Base-by-base conservation (phyloP, 2,329 filamentous ascomycete genomes). In the Stemphylium vesicarium region DNA sequence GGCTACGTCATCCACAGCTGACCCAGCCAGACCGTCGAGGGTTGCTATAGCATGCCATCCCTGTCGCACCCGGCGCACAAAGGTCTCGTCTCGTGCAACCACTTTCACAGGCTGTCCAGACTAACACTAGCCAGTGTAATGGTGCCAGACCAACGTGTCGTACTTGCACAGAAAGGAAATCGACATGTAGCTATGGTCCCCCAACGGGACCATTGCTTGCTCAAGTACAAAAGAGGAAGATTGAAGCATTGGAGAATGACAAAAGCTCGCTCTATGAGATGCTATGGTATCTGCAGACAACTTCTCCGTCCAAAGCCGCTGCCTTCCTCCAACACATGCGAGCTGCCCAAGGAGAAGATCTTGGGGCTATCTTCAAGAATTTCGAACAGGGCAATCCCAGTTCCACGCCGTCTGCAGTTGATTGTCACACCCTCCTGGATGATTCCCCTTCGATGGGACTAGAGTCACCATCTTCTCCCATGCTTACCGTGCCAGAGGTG, bases 281-380 rank as follows among this genome's bases (percentile, higher is more conserved):
- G 13, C 37, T 65, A 5, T 64, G 64, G 59, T 50, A 33, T 15
- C 50, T 66, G 12, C 62, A 64, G 22, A 64, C 53, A 2, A 45
- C 50, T 3, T 59, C 55, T n/a, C 41, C 49, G 1, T 42, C 60
- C 8, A 45, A 57, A 18, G 60, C 63, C 13, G 38, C 51, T 5
- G 40, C 51, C 1, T 33, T 63, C 15, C 50, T 67, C 15, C 43
- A 53, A 38, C 31, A 54, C 10, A 33, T 57, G 24, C 40, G 53
- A 31, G 51, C 48, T 13, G n/a, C 37, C 43, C 35, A 42, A n/a
- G 41, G 40, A 29, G 45, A 53, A 22, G 50, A 60, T 40, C 11
- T 57, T 3, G 50, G 46, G 13, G 50, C 47, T 11, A 49, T 54
- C 31, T 35, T 57, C 10, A 42, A 48, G 24, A 36, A 43, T 29